Evolutionary conservation across 768 basidiomycete species (phyloP).

Genomic region (Gyrodon lividus): DNA sequence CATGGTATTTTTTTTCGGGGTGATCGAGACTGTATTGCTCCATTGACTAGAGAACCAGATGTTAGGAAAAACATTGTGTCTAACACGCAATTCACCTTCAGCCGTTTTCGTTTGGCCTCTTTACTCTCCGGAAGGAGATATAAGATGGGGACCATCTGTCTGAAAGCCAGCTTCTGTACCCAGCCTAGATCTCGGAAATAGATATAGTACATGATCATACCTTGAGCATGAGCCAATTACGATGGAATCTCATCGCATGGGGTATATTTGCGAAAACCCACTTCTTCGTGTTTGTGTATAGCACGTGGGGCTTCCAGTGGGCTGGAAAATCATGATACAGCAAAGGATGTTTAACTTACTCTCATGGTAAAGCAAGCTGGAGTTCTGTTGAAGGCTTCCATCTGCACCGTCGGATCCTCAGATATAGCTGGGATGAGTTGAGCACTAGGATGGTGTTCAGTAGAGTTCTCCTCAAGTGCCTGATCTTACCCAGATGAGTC

Average conservation of each 20-base stretch:
- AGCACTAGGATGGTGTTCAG: constrained; percentile 39
- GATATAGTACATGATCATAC: constrained; percentile 33
- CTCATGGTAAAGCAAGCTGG: constrained; percentile 57
- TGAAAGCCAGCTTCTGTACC: background rate
- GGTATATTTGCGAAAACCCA: constrained; percentile 55
- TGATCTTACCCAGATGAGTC: constrained; percentile 53
- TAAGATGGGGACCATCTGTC: background rate
- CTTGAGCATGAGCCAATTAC: constrained; percentile 45
- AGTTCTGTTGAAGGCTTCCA: constrained; percentile 55
- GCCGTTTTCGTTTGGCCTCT: background rate
- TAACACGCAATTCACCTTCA: background rate
- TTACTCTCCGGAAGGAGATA: constrained; percentile 2
- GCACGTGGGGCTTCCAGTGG: constrained; percentile 35
- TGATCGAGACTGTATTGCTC: constrained; percentile 42
- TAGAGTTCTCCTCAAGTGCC: background rate
- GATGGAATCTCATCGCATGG: constrained; percentile 45
- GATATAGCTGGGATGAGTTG: constrained; percentile 57
- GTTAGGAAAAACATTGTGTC: too few species aligned
- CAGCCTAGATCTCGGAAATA: background rate
- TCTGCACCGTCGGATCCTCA: constrained; percentile 45
- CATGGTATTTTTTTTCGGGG: constrained; percentile 45
- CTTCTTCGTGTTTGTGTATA: constrained; percentile 36
- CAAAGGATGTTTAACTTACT: constrained; percentile 32
- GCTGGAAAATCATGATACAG: constrained; percentile 21
- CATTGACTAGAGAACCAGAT: constrained; percentile 29